Evolutionary conservation across 495 filamentous ascomycete genomes (phyloP).

Genomic region (Neurospora discreta): DNA sequence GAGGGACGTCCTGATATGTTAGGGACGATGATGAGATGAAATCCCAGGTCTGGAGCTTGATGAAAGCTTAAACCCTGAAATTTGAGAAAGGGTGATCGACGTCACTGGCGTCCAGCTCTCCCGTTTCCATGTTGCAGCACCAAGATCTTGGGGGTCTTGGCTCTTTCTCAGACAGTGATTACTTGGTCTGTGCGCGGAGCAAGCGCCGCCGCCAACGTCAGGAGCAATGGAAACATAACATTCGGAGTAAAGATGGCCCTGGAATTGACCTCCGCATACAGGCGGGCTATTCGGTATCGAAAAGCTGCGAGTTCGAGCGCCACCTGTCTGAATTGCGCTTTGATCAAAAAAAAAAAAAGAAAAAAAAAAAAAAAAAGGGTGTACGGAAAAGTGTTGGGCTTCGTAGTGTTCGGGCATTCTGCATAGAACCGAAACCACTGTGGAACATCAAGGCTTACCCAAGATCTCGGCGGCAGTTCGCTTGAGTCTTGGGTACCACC

Average conservation of each 20-base stretch:
- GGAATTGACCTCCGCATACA: no score
- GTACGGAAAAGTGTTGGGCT: not conserved
- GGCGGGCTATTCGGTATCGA: not conserved
- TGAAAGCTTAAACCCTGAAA: not conserved
- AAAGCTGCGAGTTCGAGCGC: not conserved
- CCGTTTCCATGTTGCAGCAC: not conserved
- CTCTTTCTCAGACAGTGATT: not conserved
- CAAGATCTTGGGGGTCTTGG: not conserved
- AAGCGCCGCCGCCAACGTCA: not conserved
- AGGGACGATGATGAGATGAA: not conserved
- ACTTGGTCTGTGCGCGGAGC: not conserved
- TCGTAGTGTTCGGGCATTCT: not conserved
- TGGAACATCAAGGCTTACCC: not conserved
- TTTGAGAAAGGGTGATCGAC: conserved; percentile 3
- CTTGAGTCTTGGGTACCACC: not conserved
- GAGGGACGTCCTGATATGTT: not conserved
- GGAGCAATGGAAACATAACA: not conserved
- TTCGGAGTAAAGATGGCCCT: not conserved
- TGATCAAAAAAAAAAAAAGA: no score
- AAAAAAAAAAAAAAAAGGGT: no score
- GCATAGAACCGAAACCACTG: not conserved
- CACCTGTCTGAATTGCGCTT: not conserved
- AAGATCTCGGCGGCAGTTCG: not conserved
- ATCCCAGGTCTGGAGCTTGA: not conserved
- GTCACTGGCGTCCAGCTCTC: conserved; percentile 3